Base-by-base conservation (phyloP, 2,329 filamentous ascomycete genomes). In the Scedosporium aurantiacum region DNA sequence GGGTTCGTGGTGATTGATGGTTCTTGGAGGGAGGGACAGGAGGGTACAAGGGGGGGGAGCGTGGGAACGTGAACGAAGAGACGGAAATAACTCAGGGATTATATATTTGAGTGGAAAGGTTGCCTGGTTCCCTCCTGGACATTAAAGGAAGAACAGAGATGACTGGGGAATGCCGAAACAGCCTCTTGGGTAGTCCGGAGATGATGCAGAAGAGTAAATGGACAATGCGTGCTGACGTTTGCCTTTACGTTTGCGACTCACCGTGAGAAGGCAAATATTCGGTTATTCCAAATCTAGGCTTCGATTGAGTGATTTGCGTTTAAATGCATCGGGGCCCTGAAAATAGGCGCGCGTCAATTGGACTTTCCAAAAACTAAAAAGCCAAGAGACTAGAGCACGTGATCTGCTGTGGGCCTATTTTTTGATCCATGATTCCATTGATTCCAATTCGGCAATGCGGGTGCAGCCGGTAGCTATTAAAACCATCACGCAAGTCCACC, bases 111-210 rank as follows among this genome's bases (percentile, higher is more conserved):
- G 45, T 23, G 2, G 5, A 50, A 7, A 23, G 8, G 14, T 37
- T n/a, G 2, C 10, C 32, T 37, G 14, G 8, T 37, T 37, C 32
- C 8, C 32, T 37, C 8, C 14, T 7, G 16, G n/a, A 1, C 18
- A 14, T 18, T 55, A 12, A 23, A 28, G 23, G 12, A 55, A 21
- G 18, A 47, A 21, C 43, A 21, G 8, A 14, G 5, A 21, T 21
- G 43, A 47, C 18, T 18, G 43, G 16, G 43, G n/a, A 21, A 47
- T 63, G 58, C 50, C 43, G 57, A 41, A 45, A 47, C 37, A 47
- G n/a, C 56, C 32, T 12, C 32, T 61, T 62, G 60, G 61, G 63
- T 57, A 64, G 57, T 64, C 61, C 62, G 43, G 56, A 62, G 41
- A 64, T 62, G 63, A 59, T 64, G 57, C 32, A 57, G 58, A 59